These are phyloP conservation scores for Solanum lignicaule DNA, from an alignment of 257 asterid genomes.

Conservation along the genomic window DNA sequence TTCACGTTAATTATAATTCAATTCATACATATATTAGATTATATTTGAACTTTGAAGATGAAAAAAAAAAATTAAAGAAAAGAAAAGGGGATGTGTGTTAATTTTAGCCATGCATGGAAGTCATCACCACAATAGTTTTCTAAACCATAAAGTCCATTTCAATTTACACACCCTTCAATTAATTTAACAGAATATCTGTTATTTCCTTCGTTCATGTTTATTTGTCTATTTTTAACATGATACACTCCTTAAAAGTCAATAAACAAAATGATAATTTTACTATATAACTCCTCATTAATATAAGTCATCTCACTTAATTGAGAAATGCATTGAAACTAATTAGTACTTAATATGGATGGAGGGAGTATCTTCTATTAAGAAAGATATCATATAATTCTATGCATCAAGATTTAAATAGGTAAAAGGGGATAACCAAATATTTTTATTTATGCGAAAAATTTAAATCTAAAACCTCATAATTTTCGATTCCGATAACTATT, in stretches of 20 bases:
- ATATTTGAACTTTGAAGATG: not conserved
- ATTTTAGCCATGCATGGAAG: not conserved
- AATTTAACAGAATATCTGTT: rapidly evolving
- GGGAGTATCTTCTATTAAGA: too few species aligned
- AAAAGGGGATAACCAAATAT: not conserved
- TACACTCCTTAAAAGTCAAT: not conserved
- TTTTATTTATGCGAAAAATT: not conserved
- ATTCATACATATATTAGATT: not conserved
- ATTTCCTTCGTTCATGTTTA: too few species aligned
- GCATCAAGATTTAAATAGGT: not conserved
- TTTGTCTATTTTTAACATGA: not conserved
- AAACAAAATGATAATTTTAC: too few species aligned
- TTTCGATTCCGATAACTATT: not conserved
- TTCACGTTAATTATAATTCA: not conserved
- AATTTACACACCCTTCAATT: not conserved
- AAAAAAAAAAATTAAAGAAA: not conserved
- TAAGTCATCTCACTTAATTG: too few species aligned
- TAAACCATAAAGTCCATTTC: not conserved
- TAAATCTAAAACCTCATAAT: not conserved
- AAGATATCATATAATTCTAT: not conserved
- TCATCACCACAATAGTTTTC: not conserved
- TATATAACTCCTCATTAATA: too few species aligned
- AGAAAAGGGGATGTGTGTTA: not conserved
- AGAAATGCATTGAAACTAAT: too few species aligned
- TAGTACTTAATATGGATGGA: too few species aligned